Evolutionary conservation across 2,329 filamentous ascomycete species (phyloP).

Genomic region (Alternaria alternata): DNA sequence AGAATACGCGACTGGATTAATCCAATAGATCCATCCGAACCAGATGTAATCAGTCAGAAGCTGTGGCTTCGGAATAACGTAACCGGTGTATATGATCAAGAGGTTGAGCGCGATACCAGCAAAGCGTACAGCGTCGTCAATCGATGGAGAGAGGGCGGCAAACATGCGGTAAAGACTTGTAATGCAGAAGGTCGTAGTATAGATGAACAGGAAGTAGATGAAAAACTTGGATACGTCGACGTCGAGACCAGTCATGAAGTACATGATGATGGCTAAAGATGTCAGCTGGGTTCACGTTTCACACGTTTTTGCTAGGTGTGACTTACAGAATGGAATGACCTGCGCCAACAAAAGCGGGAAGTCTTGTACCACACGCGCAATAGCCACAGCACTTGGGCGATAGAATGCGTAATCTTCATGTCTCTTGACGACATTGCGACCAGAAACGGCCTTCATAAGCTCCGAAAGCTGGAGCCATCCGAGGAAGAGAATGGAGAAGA

Average conservation of each 20-base stretch:
- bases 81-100: conserved; percentile 70
- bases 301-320: background rate
- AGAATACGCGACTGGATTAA: conserved; percentile 64
- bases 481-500: conserved; percentile 73
- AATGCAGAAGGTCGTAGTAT: conserved; percentile 68
- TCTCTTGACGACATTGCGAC: conserved; percentile 72
- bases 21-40: conserved; percentile 62
- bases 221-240: conserved; percentile 69
- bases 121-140: conserved; percentile 72
- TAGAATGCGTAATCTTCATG: conserved; percentile 75
- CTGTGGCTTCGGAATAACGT: conserved; percentile 71
- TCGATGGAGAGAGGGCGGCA: conserved; percentile 68
- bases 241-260: conserved; percentile 70
- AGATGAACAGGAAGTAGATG: conserved; percentile 71
- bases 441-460: conserved; percentile 77
- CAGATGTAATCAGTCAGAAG: conserved; percentile 68
- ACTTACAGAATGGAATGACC: conserved; percentile 62
- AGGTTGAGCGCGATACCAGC: conserved; percentile 69
- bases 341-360: conserved; percentile 67
- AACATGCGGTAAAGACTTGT: conserved; percentile 73
- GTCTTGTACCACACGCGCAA: conserved; percentile 70
- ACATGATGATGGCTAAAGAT: conserved; percentile 62
- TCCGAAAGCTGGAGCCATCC: conserved; percentile 79
- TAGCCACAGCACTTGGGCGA: conserved; percentile 69
- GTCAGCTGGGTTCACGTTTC: conserved; percentile 14